Evolutionary conservation across 495 filamentous ascomycete genomes (phyloP), one percentile per base, ranked within the genome.

Genomic region (Rusavskia elegans): DNA sequence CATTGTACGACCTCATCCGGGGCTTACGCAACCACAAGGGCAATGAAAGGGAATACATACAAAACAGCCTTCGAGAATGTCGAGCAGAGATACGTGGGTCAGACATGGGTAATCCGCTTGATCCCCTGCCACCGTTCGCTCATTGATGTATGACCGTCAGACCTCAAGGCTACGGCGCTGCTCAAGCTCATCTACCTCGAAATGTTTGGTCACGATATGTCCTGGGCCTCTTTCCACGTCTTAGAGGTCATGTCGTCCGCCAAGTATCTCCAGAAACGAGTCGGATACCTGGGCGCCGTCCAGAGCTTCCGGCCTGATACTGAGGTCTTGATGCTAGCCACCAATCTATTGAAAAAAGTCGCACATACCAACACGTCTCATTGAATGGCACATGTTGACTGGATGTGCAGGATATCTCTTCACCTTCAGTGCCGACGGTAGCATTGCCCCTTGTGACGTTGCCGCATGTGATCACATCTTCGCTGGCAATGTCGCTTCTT

Each of bases 151-250:
- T 11, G n/a, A 51, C 48, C 23, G 19, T 21, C 45, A 89, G 90
- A 98, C 67, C 77, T 94, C 64, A 98, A 98, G 72, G 87, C 92
- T 11, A 96, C 89, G 10, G 93, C 92, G 38, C 73, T 97, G 32
- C 69, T 98, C 59, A 98, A 98, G 69, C 73, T 98, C 52, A 82
- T 94, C 37, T 98, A 98, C 63, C 77, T 98, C 54, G 92, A 98
- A 65, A 98, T 98, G 92, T 88, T 95, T 62, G 92, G 92, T 11
- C 85, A 98, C 61, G 92, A 98, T 68, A 98, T 98, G 92, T 96
- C 92, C 0, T 98, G 92, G 92, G 92, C 93, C 19, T 87, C 88
- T 9, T 98, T 98, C 65, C 85, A 97, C 64, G 92, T 96, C 13
- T 81, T 98, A 32, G 92, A 98, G 68, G 92, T 98, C 65, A 98